These are phyloP conservation scores for Talaromyces thailandensis DNA, from an alignment of 495 filamentous ascomycete genomes.

Conservation along the genomic window DNA sequence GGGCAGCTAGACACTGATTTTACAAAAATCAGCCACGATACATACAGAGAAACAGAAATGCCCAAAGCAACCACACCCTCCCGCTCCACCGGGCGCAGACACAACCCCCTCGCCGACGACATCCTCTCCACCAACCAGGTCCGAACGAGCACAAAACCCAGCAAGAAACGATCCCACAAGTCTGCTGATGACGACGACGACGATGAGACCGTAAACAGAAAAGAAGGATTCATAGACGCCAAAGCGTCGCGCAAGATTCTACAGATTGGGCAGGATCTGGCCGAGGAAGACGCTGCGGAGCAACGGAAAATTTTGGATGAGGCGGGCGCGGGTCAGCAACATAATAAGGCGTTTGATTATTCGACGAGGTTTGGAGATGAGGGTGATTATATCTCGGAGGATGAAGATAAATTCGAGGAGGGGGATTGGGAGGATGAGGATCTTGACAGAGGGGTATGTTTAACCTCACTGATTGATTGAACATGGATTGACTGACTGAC, in stretches of 20 bases:
- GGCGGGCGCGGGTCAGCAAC: conserved; percentile 14
- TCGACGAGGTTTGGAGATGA: conserved; percentile 45
- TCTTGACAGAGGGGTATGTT: conserved; percentile 57
- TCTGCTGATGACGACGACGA: conserved; percentile 38
- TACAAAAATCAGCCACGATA: background rate
- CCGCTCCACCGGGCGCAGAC: conserved; percentile 39
- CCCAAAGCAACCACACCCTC: conserved; percentile 32
- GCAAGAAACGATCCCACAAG: conserved; percentile 43
- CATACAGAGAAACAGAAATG: conserved; percentile 13
- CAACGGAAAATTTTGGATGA: conserved; percentile 18
- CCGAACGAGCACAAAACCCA: conserved; percentile 41
- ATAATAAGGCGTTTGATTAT: conserved; percentile 58
- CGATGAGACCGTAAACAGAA: conserved; percentile 24
- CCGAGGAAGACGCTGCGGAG: conserved; percentile 62
- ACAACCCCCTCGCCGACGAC: conserved; percentile 68
- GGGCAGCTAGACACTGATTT: background rate
- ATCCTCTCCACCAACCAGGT: conserved; percentile 56
- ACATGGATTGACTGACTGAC: conserved; percentile 12
- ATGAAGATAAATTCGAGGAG: conserved; percentile 47
- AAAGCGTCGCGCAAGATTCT: conserved; percentile 82
- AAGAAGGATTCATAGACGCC: conserved; percentile 67
- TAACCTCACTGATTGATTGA: background rate
- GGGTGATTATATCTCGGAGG: conserved; percentile 44
- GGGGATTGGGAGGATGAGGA: conserved; percentile 57
- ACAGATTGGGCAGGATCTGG: conserved; percentile 72